phyloP scores from a whole-genome alignment of 1,284 basidiomycete species.

The Inonotus obliquus region DNA sequence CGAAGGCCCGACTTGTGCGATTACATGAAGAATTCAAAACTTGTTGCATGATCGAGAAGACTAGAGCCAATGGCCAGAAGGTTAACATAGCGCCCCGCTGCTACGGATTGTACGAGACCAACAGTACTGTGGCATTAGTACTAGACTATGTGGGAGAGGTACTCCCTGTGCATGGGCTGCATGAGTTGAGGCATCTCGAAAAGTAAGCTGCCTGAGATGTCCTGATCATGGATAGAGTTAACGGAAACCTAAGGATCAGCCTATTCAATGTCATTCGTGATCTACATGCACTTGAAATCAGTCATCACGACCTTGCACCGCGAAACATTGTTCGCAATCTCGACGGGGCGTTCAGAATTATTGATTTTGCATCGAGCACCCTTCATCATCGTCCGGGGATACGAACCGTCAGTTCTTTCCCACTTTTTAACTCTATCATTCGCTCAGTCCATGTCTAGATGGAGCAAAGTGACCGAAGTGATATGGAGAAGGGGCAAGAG shows the following conservation, averaged over 20 bases:
- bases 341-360: background rate
- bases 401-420: too few species aligned
- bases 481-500: too few species aligned
- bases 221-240: background rate
- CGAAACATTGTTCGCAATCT: background rate
- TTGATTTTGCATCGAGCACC: background rate
- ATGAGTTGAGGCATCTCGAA: background rate
- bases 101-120: background rate
- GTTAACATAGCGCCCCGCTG: background rate
- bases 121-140: background rate
- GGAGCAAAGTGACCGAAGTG: too few species aligned
- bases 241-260: background rate
- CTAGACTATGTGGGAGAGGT: background rate
- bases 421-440: too few species aligned
- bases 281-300: background rate
- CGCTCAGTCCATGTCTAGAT: too few species aligned
- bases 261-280: background rate
- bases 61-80: background rate
- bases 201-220: background rate
- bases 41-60: background rate
- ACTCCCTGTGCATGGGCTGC: background rate
- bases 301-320: background rate
- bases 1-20: background rate
- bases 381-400: background rate
- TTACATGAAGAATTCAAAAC: background rate